A percentile compares a stretch with the other conserved stretches of the same genome.
Evolutionary conservation across 2,329 filamentous ascomycete genomes (phyloP).

Genomic region (Curvularia eragrostidis): DNA sequence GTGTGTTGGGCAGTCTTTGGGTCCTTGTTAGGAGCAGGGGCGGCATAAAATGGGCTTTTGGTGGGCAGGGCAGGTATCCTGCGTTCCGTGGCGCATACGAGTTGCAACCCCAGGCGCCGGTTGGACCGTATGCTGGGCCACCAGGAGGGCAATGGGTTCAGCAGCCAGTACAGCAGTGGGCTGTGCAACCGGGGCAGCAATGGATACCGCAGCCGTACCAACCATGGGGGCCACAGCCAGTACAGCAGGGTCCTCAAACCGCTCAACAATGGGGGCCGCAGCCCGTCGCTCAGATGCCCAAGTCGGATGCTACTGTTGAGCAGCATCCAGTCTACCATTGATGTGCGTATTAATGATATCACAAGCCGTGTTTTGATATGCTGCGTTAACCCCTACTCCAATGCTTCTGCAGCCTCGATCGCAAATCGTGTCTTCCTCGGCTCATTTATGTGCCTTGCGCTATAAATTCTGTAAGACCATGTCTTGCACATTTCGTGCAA

Average conservation of each 20-base stretch:
- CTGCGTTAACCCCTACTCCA: too few relatives aligned
- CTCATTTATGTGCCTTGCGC: neutral
- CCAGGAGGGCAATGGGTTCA: slow-evolving; percentile 2
- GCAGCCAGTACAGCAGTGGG: slow-evolving; percentile 14
- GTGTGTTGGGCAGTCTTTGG: slow-evolving; percentile 28
- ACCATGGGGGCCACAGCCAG: slow-evolving; percentile 7
- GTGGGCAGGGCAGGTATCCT: slow-evolving; percentile 38
- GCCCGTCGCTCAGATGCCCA: slow-evolving; percentile 3
- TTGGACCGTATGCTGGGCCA: slow-evolving; percentile 7
- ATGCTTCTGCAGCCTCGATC: neutral
- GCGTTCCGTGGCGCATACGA: slow-evolving; percentile 38
- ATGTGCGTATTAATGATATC: neutral
- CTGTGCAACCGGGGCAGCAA: slow-evolving; percentile 15
- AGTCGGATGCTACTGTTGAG: slow-evolving; percentile 7
- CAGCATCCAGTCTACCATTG: slow-evolving; percentile 10
- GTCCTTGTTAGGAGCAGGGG: slow-evolving; percentile 35
- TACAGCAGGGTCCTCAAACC: too few relatives aligned
- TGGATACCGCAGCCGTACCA: slow-evolving; percentile 18
- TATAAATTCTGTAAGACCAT: neutral
- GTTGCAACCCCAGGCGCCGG: slow-evolving; percentile 19
- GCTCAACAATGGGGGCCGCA: slow-evolving; percentile 9
- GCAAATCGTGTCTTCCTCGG: neutral
- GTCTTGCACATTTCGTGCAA: neutral
- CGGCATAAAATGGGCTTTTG: slow-evolving; percentile 35
- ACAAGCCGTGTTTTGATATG: neutral